A percentile compares a stretch with the other conserved stretches of the same genome.
Conservation (phyloP, 1,139 yeast genomes). For the Candida tetrigidarum region DNA sequence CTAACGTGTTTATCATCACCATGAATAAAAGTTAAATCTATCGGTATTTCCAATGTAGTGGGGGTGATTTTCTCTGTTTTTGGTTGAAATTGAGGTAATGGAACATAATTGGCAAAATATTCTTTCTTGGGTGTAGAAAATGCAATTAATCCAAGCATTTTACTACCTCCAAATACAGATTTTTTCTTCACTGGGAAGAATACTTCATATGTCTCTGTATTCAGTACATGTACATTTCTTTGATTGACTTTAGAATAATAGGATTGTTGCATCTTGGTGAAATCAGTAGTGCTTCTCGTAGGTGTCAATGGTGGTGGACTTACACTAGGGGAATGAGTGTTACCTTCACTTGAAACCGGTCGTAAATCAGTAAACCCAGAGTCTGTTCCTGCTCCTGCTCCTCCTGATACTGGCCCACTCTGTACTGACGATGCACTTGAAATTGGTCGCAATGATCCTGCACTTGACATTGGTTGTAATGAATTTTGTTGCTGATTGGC, state of each 20-base stretch:
- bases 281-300: constrained; percentile 26
- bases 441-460: constrained; percentile 5
- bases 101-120: constrained; percentile 28
- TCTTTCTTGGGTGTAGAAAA: constrained; percentile 36
- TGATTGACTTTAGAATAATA: constrained; percentile 27
- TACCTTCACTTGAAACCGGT: constrained; percentile 1
- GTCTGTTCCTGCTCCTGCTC: too few species aligned
- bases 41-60: constrained; percentile 28
- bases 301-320: constrained; percentile 16
- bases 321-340: neutral
- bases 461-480: constrained; percentile 13
- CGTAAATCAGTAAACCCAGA: constrained; percentile 3
- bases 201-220: constrained; percentile 30
- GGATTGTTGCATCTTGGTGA: constrained; percentile 36
- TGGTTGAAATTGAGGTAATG: constrained; percentile 14
- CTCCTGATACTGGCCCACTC: too few species aligned
- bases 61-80: constrained; percentile 11
- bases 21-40: constrained; percentile 29
- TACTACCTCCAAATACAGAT: constrained; percentile 34
- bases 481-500: constrained; percentile 10
- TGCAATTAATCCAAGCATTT: constrained; percentile 37
- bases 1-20: constrained; percentile 21
- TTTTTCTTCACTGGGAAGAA: constrained; percentile 37
- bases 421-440: neutral
- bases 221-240: constrained; percentile 11